Evolutionary conservation across 257 asterid genomes (phyloP).

Genomic region (Primulina eburnea): DNA sequence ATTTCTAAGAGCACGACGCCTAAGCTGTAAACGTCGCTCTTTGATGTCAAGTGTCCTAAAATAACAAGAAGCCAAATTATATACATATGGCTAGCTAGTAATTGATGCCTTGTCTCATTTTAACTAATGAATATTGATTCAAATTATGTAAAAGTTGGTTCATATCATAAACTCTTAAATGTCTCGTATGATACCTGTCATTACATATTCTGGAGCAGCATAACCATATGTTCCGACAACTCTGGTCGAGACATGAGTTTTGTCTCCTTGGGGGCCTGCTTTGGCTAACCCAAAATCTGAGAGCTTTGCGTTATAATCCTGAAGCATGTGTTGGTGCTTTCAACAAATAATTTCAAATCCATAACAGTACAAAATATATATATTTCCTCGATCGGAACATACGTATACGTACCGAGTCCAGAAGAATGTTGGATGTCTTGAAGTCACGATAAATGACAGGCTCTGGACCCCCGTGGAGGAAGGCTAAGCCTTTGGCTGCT

Average conservation of each 20-base stretch:
- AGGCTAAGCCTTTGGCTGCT: constrained; percentile 92
- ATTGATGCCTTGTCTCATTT: no score
- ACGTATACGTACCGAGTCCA: constrained; percentile 34
- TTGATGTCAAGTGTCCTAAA: constrained; percentile 75
- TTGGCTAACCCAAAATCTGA: constrained; percentile 96
- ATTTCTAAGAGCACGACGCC: constrained; percentile 91
- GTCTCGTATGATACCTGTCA: constrained; percentile 62
- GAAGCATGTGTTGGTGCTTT: background rate
- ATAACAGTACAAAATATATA: background rate
- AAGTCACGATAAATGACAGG: constrained; percentile 94
- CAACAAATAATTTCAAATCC: background rate
- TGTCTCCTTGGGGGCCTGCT: constrained; percentile 98
- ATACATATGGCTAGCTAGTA: no score
- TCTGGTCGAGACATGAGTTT: constrained; percentile 89
- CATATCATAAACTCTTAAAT: no score
- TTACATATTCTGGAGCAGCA: constrained; percentile 94
- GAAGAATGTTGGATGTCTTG: constrained; percentile 93
- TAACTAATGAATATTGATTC: no score
- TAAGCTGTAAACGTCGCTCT: constrained; percentile 90
- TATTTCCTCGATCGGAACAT: no score
- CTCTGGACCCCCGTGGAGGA: constrained; percentile 80
- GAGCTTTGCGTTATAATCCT: constrained; percentile 92
- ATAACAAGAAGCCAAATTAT: no score
- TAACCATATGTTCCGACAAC: constrained; percentile 93
- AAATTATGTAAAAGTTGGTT: no score